phyloP scores from a whole-genome alignment of 495 filamentous ascomycete species.

The Talaromyces thailandensis region DNA sequence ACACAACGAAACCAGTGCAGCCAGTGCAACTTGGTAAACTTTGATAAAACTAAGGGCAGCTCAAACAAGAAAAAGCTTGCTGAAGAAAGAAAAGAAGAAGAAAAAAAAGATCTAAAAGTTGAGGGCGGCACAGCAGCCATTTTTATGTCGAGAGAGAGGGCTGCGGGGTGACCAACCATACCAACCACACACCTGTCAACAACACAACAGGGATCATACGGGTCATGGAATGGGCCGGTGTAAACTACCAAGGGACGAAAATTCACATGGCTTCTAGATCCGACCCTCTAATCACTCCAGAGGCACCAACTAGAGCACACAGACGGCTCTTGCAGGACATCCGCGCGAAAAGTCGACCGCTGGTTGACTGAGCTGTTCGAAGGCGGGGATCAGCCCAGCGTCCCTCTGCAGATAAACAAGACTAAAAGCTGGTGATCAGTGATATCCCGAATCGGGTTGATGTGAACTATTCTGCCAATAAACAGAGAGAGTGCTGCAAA shows the following conservation, averaged over 20 bases:
- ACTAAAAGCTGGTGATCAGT: neutral
- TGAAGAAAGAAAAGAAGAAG: slow-evolving; percentile 51
- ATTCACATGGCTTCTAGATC: slow-evolving; percentile 3
- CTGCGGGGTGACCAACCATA: slow-evolving; percentile 1
- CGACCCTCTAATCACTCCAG: neutral
- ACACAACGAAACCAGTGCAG: slow-evolving; percentile 38
- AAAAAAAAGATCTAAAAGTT: slow-evolving; percentile 16
- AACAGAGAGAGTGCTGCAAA: neutral
- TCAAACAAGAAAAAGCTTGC: slow-evolving; percentile 68
- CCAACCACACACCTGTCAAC: neutral
- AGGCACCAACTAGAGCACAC: slow-evolving; percentile 1
- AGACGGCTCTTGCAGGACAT: neutral
- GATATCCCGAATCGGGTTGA: neutral
- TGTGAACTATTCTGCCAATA: neutral
- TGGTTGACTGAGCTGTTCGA: neutral
- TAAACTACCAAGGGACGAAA: neutral
- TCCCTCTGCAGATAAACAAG: slow-evolving; percentile 5
- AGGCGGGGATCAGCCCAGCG: neutral
- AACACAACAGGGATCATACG: neutral
- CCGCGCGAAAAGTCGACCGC: slow-evolving; percentile 5
- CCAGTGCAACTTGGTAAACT: slow-evolving; percentile 38
- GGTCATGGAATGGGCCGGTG: neutral
- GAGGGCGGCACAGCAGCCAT: slow-evolving; percentile 31
- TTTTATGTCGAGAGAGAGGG: slow-evolving; percentile 14
- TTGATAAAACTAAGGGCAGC: slow-evolving; percentile 41